A percentile compares a stretch with the other conserved stretches of the same genome.
These are phyloP conservation scores for Fagopyrum homotropicum DNA, from an alignment of 148 eudicot species.

Conservation along the genomic window DNA sequence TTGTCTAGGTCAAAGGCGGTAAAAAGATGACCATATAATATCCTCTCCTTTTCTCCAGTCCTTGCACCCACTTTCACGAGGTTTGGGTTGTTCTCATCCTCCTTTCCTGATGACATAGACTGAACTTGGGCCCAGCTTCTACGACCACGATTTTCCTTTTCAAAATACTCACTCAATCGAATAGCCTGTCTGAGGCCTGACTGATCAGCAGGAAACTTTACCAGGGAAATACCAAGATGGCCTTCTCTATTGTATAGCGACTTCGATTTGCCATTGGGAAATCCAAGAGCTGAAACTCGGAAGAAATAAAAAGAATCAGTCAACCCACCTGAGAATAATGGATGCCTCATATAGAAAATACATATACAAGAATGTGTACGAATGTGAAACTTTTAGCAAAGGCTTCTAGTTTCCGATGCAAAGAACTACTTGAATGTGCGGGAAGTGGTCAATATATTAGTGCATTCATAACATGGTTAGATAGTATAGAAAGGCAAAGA, in stretches of 20 bases:
- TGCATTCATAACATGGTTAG: neutral
- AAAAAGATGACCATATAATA: slow-evolving; percentile 72
- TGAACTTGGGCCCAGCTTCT: slow-evolving; percentile 62
- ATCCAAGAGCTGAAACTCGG: slow-evolving; percentile 60
- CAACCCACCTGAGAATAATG: neutral
- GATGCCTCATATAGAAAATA: neutral
- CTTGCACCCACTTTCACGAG: slow-evolving; percentile 54
- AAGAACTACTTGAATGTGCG: neutral
- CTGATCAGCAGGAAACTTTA: slow-evolving; percentile 66
- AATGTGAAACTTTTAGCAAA: neutral
- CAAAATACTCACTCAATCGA: slow-evolving; percentile 60
- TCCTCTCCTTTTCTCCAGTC: slow-evolving; percentile 66
- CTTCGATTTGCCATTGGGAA: slow-evolving; percentile 71
- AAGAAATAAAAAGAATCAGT: neutral
- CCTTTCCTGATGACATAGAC: slow-evolving; percentile 34
- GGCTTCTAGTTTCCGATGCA: neutral
- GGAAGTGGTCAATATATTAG: neutral
- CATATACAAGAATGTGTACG: neutral
- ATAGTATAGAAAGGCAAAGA: neutral
- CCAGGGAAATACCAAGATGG: slow-evolving; percentile 59
- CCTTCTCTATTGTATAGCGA: slow-evolving; percentile 71
- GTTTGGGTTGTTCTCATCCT: slow-evolving; percentile 68
- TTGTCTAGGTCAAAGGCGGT: slow-evolving; percentile 69
- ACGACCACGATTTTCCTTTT: slow-evolving; percentile 71
- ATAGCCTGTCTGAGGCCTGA: slow-evolving; percentile 73